Conservation (phyloP, 371 early-diverging fungal species). For the Smittium culicis region DNA sequence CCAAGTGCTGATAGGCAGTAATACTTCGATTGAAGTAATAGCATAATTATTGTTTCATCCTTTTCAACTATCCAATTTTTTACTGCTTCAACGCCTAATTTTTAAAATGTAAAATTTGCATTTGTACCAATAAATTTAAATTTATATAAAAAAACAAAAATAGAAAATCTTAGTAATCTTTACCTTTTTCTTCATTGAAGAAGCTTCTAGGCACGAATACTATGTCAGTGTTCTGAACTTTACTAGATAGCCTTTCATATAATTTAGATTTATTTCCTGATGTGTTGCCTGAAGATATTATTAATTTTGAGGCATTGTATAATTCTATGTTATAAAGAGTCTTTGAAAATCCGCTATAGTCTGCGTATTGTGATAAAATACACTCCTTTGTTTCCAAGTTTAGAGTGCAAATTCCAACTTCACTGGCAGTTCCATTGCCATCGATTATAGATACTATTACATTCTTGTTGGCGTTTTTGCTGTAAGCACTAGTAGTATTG, state of each 20-base stretch:
- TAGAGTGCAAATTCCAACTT: constrained; percentile 11
- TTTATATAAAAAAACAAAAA: no score
- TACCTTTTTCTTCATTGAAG: constrained; percentile 10
- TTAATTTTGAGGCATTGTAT: neutral
- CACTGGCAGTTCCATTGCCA: constrained; percentile 11
- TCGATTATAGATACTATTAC: constrained; percentile 10
- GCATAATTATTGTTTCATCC: constrained; percentile 3
- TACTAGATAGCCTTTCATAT: constrained; percentile 1
- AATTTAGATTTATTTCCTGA: neutral
- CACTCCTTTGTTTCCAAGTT: constrained; percentile 5
- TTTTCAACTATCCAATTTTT: constrained; percentile 5
- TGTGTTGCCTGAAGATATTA: neutral
- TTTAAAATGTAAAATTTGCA: no score
- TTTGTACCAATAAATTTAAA: no score
- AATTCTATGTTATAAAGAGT: constrained; percentile 6
- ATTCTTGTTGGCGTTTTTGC: neutral
- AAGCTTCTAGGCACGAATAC: constrained; percentile 1
- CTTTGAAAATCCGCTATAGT: constrained; percentile 10
- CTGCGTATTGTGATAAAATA: constrained; percentile 10
- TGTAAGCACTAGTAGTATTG: neutral
- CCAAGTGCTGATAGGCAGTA: constrained; percentile 10
- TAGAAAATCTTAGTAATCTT: no score
- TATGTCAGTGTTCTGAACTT: neutral
- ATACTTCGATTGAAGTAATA: constrained; percentile 1
- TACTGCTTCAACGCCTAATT: neutral